These are phyloP conservation scores for Isabelozyma heimii DNA, from an alignment of 805 yeast genomes.

Conservation along the genomic window DNA sequence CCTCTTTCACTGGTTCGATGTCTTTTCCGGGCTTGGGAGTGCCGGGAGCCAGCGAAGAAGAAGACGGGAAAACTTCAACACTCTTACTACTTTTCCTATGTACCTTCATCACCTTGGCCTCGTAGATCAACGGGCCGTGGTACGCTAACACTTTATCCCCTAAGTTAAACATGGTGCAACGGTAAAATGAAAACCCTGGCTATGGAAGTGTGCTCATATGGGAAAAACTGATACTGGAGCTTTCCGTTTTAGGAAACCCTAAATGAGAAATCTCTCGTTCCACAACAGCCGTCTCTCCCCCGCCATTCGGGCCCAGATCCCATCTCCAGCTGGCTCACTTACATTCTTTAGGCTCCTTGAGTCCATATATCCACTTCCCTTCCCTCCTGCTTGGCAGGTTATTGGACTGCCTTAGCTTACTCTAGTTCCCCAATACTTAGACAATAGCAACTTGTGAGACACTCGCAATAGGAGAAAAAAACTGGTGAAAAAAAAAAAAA, in stretches of 20 bases:
- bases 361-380: neutral
- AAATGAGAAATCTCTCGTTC: neutral
- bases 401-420: too few species aligned
- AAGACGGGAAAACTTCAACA: constrained; percentile 16
- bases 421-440: neutral
- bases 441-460: neutral
- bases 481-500: constrained; percentile 1
- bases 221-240: neutral
- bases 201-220: neutral
- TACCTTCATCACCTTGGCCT: constrained; percentile 71
- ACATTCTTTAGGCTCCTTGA: too few species aligned
- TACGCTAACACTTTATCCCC: constrained; percentile 56
- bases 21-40: constrained; percentile 31
- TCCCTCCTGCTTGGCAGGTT: neutral
- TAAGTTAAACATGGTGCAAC: constrained; percentile 11
- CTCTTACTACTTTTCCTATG: constrained; percentile 53
- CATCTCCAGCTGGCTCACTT: too few species aligned
- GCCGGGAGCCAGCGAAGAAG: constrained; percentile 34
- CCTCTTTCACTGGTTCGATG: constrained; percentile 7
- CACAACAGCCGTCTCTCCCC: neutral
- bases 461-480: neutral
- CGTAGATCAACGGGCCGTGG: constrained; percentile 89
- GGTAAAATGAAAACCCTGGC: neutral
- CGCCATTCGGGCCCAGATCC: too few species aligned
- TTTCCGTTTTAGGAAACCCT: neutral